These are phyloP conservation scores for Ashbya aceris DNA, from an alignment of 1,139 yeast genomes.

Conservation along the genomic window DNA sequence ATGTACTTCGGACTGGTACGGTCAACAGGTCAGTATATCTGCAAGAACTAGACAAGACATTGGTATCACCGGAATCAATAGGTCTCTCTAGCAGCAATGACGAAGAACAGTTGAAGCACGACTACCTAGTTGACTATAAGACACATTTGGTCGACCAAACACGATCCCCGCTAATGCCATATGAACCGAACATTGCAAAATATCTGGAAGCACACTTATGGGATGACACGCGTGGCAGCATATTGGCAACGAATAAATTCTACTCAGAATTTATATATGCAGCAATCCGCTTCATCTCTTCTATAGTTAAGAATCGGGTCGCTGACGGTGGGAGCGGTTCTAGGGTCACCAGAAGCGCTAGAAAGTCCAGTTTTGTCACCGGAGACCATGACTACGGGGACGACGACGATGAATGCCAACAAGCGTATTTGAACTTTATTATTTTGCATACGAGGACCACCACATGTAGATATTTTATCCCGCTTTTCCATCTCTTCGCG, in stretches of 20 bases:
- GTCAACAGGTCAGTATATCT: slow-evolving; percentile 33
- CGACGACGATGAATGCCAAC: not conserved
- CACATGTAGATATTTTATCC: not conserved
- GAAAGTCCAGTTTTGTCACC: slow-evolving; percentile 18
- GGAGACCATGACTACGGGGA: slow-evolving; percentile 11
- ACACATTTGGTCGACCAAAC: slow-evolving; percentile 18
- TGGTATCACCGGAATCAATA: slow-evolving; percentile 29
- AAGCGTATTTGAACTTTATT: slow-evolving; percentile 10
- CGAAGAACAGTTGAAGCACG: slow-evolving; percentile 22
- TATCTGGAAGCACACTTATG: slow-evolving; percentile 11
- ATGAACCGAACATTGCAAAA: slow-evolving; percentile 35
- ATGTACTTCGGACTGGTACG: slow-evolving; percentile 29
- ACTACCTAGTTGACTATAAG: slow-evolving; percentile 24
- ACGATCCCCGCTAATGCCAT: slow-evolving; percentile 24
- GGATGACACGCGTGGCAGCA: not conserved
- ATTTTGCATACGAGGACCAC: slow-evolving; percentile 5
- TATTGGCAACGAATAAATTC: not conserved
- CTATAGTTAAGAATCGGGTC: not conserved
- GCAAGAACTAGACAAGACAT: slow-evolving; percentile 34
- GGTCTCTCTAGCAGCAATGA: slow-evolving; percentile 28
- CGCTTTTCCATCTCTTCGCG: not conserved
- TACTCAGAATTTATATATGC: slow-evolving; percentile 1
- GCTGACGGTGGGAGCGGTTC: slow-evolving; percentile 1
- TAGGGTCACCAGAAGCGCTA: slow-evolving; percentile 25
- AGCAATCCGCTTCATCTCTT: slow-evolving; percentile 1